Evolutionary conservation across 2,329 filamentous ascomycete species (phyloP), one percentile per base, ranked within the genome.

Genomic region (Arachnomyces sp.): DNA sequence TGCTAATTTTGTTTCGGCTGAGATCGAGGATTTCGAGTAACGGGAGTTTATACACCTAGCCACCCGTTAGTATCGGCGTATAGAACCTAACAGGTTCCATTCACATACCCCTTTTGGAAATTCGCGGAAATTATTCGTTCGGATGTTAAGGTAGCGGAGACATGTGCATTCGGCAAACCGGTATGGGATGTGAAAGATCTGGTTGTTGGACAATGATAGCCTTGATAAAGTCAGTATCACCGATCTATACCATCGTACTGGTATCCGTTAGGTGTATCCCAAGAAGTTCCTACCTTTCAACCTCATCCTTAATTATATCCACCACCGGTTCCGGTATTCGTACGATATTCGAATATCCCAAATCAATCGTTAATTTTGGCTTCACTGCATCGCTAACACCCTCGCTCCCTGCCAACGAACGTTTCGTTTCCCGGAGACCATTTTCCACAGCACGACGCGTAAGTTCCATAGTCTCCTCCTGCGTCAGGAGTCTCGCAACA

Each of bases 1-100:
- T 69, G 35, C 76, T 77, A 45, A 96, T 79, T 59, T 83, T 86
- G 59, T 96, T 96, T 52, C 85, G 79, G 59, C 88, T 89, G 40
- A 96, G 74, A 64, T 96, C 90, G 45, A 96, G 76, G 43, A 95
- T 94, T 64, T 96, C 89, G 40, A 96, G 76, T 28, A 87, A 84
- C 38, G 78, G 81, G 46, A 96, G 73, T 60, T 88, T 81, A 59
- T 90, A 89, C 43, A 96, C 77, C 88, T 94, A 57, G 15, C 48
- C 49, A 37, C 53, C 41, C 53, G 41, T 61, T 45, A 60, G 53
- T 40, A 42, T 43, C 17, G 7, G 28, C 32, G 35, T 28, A 14
- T 14, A 31, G 28, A 14, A n/a, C 20, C 1, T 17, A 35, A 9
- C 20, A 5, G 14, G 11, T 3, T 28, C 28, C 45, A 25, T 28